Percentiles rank a stretch among this genome's conserved stretches.
Evolutionary conservation across 768 basidiomycete species (phyloP).

Genomic region (Russula sp.): DNA sequence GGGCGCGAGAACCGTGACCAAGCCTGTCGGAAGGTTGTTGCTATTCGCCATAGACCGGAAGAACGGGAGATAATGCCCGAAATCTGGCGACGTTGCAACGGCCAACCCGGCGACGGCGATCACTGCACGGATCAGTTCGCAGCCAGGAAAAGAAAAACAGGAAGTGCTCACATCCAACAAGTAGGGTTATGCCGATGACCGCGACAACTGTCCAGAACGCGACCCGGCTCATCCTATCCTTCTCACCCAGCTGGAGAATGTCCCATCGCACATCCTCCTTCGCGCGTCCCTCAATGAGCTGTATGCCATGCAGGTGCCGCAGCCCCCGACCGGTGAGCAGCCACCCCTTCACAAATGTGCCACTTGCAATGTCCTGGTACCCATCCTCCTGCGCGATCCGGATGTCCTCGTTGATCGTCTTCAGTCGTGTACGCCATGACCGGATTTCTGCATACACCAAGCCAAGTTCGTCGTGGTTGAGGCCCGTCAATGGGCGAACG

Average conservation of each 20-base stretch:
- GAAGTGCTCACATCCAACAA: constrained; percentile 49
- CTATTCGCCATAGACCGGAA: constrained; percentile 45
- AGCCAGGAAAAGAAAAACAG: background rate
- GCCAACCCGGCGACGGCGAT: constrained; percentile 64
- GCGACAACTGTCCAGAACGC: constrained; percentile 55
- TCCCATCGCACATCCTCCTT: constrained; percentile 84
- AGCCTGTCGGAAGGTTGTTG: constrained; percentile 49
- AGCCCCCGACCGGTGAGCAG: constrained; percentile 68
- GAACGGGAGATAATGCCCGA: constrained; percentile 66
- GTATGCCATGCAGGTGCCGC: constrained; percentile 51
- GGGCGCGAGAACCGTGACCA: constrained; percentile 65
- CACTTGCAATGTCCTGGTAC: constrained; percentile 69
- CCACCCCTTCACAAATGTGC: constrained; percentile 69
- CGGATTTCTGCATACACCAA: constrained; percentile 64
- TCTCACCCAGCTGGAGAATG: constrained; percentile 54
- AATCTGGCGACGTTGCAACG: constrained; percentile 63
- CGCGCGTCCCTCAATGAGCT: constrained; percentile 71
- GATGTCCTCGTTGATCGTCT: constrained; percentile 69
- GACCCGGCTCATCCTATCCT: constrained; percentile 39
- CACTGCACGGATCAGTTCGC: constrained; percentile 38
- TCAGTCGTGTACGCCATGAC: constrained; percentile 61
- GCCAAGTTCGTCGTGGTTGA: constrained; percentile 61
- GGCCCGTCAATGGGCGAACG: constrained; percentile 66
- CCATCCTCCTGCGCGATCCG: constrained; percentile 57
- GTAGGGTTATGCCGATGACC: constrained; percentile 47